Conservation (phyloP, 495 filamentous ascomycete genomes). For the Trichoderma virens region DNA sequence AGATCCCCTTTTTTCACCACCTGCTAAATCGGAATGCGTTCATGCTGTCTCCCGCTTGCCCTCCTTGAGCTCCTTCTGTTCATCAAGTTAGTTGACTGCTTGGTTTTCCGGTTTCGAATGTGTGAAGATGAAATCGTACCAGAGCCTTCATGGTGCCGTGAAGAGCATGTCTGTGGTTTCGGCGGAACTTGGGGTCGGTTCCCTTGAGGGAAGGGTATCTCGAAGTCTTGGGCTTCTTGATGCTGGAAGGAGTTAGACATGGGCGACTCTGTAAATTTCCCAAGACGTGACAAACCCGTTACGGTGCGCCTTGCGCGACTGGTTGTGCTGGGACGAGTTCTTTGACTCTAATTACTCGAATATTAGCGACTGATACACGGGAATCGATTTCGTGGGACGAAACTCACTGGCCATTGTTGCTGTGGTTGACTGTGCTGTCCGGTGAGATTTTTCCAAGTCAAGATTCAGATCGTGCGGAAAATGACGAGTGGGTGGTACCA, state of each 20-base stretch:
- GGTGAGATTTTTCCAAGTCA: background rate
- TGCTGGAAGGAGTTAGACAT: constrained; percentile 56
- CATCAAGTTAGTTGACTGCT: background rate
- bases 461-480: constrained; percentile 6
- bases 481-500: background rate
- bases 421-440: background rate
- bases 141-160: constrained; percentile 97
- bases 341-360: constrained; percentile 66
- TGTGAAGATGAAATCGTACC: constrained; percentile 50
- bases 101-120: background rate
- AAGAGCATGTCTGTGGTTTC: constrained; percentile 98
- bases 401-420: constrained; percentile 44
- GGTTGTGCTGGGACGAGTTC: constrained; percentile 99
- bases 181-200: constrained; percentile 98
- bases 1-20: background rate
- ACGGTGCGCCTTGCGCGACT: constrained; percentile 90
- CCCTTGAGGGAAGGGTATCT: constrained; percentile 98
- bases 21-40: constrained; percentile 25
- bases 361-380: background rate
- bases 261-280: background rate
- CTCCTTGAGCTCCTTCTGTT: constrained; percentile 94
- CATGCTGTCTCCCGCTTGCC: constrained; percentile 91
- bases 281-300: constrained; percentile 68
- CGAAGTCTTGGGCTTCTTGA: constrained; percentile 99
- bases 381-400: background rate